Evolutionary conservation across 331 rosid species (phyloP).

Genomic region (Phaseolus coccineus): DNA sequence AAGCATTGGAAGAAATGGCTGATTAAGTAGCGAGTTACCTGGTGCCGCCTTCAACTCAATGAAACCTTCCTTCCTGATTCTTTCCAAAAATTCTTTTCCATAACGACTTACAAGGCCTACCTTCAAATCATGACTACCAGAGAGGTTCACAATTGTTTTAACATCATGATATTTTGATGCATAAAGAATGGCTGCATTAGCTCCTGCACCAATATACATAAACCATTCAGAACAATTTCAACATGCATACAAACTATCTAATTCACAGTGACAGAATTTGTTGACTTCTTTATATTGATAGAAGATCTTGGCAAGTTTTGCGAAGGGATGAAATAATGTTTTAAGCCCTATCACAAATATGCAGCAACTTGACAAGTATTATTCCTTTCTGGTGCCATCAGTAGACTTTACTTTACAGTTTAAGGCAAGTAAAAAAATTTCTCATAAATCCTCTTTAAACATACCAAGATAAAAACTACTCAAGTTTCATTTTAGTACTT

Average conservation of each 20-base stretch:
- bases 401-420: not conserved
- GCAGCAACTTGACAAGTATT: not conserved
- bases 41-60: slow-evolving; percentile 14
- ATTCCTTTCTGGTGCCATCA: not conserved
- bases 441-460: not conserved
- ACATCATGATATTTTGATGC: slow-evolving; percentile 11
- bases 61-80: slow-evolving; percentile 6
- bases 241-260: not conserved
- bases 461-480: not conserved
- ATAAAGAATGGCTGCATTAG: slow-evolving; percentile 5
- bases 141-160: slow-evolving; percentile 10
- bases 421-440: slow-evolving; percentile 4
- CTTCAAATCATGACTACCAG: slow-evolving; percentile 18
- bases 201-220: slow-evolving; percentile 19
- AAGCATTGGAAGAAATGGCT: slow-evolving; percentile 8
- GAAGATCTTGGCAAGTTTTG: not conserved
- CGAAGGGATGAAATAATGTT: not conserved
- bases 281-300: not conserved
- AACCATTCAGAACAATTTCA: slow-evolving; percentile 10
- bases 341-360: not conserved
- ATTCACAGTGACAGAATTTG: not conserved
- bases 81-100: slow-evolving; percentile 7
- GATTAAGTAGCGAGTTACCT: slow-evolving; percentile 28
- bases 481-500: not conserved
- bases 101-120: not conserved